Percentiles rank a stretch among this genome's conserved stretches.
Evolutionary conservation across 352 stramenopile genomes (phyloP).

Genomic region (Pythium periplocum): DNA sequence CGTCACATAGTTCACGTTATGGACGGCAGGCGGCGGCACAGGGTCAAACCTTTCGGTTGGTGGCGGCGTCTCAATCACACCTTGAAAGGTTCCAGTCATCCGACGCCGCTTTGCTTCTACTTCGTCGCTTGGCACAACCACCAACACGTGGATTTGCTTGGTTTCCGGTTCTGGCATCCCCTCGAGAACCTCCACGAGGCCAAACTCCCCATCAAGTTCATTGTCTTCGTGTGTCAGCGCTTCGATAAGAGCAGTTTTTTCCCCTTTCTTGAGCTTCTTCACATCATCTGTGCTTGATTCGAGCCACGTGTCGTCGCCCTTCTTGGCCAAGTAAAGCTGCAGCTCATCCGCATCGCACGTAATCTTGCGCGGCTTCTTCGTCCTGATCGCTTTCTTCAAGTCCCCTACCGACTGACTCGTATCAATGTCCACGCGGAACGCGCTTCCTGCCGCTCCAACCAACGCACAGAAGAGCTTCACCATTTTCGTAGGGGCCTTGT

Average conservation of each 20-base stretch:
- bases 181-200: conserved; percentile 7
- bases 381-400: conserved; percentile 8
- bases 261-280: conserved; percentile 1
- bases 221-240: conserved; percentile 9
- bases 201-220: conserved; percentile 8
- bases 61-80: too few species aligned
- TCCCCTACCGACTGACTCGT: conserved; percentile 4
- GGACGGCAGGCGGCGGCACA: not conserved
- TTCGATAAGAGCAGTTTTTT: conserved; percentile 2
- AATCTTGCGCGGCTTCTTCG: conserved; percentile 4
- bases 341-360: conserved; percentile 1
- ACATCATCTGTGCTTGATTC: too few species aligned
- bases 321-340: conserved; percentile 5
- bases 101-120: too few species aligned
- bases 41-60: not conserved
- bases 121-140: not conserved
- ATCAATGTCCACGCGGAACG: conserved; percentile 9
- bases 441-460: conserved; percentile 1
- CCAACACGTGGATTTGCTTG: conserved; percentile 9
- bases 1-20: not conserved
- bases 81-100: not conserved
- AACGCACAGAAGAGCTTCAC: too few species aligned
- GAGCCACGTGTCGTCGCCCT: conserved; percentile 5
- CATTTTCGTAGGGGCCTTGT: too few species aligned
- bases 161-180: conserved; percentile 9